Evolutionary conservation across 306 rosid genomes (phyloP).

Genomic region (Abrus precatorius): DNA sequence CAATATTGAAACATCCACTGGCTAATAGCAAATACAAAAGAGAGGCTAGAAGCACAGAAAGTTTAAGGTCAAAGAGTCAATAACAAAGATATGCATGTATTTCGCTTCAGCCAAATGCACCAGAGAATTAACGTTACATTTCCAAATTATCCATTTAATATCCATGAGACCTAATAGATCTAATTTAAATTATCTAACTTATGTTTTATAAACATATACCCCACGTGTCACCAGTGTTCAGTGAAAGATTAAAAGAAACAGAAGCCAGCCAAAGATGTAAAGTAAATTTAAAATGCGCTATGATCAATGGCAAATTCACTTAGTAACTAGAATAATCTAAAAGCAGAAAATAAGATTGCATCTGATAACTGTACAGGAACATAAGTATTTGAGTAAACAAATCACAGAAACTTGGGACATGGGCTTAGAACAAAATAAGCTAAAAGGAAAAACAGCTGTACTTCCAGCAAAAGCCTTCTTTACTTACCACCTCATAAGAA

Average conservation of each 20-base stretch:
- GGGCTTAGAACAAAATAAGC: slow-evolving; percentile 45
- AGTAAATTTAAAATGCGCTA: slow-evolving; percentile 22
- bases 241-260: slow-evolving; percentile 15
- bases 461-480: slow-evolving; percentile 49
- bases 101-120: neutral
- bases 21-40: neutral
- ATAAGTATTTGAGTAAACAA: slow-evolving; percentile 52
- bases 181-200: neutral
- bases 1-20: neutral
- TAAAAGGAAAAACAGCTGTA: slow-evolving; percentile 53
- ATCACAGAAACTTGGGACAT: slow-evolving; percentile 47
- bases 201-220: neutral
- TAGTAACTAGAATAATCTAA: slow-evolving; percentile 48
- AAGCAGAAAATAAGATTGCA: slow-evolving; percentile 43
- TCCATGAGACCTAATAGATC: neutral
- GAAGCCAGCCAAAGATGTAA: slow-evolving; percentile 22
- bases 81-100: slow-evolving; percentile 1
- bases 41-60: neutral
- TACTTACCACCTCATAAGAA: slow-evolving; percentile 65
- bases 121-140: neutral
- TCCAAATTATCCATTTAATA: neutral
- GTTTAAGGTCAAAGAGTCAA: neutral
- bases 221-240: neutral
- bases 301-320: slow-evolving; percentile 14
- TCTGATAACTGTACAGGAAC: slow-evolving; percentile 64